These are phyloP conservation scores for Pleurozium schreberi DNA, from an alignment of 225 moss, liverwort and hornwort species.

Conservation along the genomic window DNA sequence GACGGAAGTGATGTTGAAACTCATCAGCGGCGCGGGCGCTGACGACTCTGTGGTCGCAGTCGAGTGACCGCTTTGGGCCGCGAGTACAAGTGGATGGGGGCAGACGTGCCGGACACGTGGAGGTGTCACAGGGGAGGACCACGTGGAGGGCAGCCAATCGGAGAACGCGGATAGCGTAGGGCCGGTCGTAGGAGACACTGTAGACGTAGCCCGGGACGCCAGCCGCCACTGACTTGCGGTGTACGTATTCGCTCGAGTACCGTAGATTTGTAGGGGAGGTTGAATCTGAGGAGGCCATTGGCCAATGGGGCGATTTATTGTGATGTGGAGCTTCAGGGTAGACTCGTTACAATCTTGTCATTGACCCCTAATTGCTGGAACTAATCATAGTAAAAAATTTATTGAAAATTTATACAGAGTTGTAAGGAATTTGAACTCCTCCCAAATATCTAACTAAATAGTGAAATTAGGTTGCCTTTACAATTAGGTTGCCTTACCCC, in stretches of 20 bases:
- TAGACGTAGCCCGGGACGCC: background rate
- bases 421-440: no score
- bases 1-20: background rate
- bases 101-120: background rate
- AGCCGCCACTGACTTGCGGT: background rate
- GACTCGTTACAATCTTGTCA: no score
- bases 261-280: slow-evolving; percentile 2
- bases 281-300: background rate
- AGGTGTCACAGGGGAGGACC: background rate
- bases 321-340: background rate
- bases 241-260: slow-evolving; percentile 3
- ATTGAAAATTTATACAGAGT: no score
- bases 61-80: background rate
- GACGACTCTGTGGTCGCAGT: background rate
- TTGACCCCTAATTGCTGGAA: no score
- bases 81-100: slow-evolving; percentile 4
- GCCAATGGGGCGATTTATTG: background rate
- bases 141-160: background rate
- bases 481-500: no score
- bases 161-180: background rate
- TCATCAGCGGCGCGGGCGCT: background rate
- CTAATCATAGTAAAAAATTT: no score
- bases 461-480: no score
- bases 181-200: background rate
- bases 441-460: no score